phyloP scores from a whole-genome alignment of 2,329 filamentous ascomycete species.

The Colletotrichum lini region DNA sequence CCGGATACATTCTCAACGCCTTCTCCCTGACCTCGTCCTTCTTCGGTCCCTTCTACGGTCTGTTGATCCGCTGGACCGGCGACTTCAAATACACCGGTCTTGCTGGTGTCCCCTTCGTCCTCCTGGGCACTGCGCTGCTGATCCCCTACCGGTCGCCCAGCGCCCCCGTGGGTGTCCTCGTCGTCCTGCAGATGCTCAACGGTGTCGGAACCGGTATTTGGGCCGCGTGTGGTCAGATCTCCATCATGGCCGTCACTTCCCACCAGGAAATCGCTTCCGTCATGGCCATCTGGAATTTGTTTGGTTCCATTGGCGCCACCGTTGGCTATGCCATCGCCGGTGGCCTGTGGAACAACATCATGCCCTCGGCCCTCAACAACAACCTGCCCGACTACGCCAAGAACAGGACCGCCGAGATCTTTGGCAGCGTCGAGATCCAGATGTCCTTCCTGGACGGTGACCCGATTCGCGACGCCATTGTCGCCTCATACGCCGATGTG shows the following conservation, averaged over 20 bases:
- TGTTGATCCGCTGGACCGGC: slow-evolving; percentile 52
- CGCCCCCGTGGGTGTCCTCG: slow-evolving; percentile 51
- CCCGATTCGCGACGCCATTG: slow-evolving; percentile 59
- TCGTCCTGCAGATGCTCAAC: slow-evolving; percentile 58
- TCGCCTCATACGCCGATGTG: slow-evolving; percentile 62
- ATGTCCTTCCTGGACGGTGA: slow-evolving; percentile 57
- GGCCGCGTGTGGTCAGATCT: slow-evolving; percentile 57
- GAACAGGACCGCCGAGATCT: slow-evolving; percentile 59
- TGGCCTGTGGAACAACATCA: slow-evolving; percentile 52
- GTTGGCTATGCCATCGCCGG: slow-evolving; percentile 51
- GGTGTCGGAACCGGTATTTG: slow-evolving; percentile 52
- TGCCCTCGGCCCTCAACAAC: slow-evolving; percentile 55
- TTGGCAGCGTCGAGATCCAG: slow-evolving; percentile 52
- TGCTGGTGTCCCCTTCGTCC: slow-evolving; percentile 53
- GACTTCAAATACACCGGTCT: slow-evolving; percentile 53
- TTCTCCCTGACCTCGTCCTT: slow-evolving; percentile 56
- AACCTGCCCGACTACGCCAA: slow-evolving; percentile 55
- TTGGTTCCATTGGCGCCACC: slow-evolving; percentile 50
- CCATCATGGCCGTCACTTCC: slow-evolving; percentile 50
- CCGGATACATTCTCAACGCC: slow-evolving; percentile 52
- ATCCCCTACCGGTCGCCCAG: slow-evolving; percentile 53
- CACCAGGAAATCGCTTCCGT: slow-evolving; percentile 53
- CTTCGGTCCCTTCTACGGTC: slow-evolving; percentile 55
- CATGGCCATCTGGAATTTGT: slow-evolving; percentile 52
- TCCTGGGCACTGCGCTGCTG: slow-evolving; percentile 50